Conservation (phyloP, 225 moss, liverwort and hornwort genomes). For the Sphagnum contortum region DNA sequence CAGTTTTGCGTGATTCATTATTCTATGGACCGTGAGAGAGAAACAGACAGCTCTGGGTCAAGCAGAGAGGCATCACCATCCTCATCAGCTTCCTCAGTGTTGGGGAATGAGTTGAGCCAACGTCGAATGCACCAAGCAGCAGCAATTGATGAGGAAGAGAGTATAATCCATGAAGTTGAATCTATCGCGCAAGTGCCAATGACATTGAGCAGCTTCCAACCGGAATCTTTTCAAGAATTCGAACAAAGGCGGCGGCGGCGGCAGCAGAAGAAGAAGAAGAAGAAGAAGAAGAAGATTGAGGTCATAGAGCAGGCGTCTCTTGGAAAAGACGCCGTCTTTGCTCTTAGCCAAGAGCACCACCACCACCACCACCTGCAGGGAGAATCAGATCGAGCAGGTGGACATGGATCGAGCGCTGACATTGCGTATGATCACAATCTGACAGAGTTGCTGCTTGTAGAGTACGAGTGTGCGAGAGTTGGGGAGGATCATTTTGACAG, state of each 20-base stretch:
- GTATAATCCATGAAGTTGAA: neutral
- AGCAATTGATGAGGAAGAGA: neutral
- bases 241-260: too few species aligned
- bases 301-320: neutral
- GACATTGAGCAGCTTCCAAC: too few species aligned
- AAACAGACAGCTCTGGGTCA: conserved; percentile 1
- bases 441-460: neutral
- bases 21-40: neutral
- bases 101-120: neutral
- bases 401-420: neutral
- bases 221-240: too few species aligned
- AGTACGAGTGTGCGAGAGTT: neutral
- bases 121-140: too few species aligned
- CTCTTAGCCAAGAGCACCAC: neutral
- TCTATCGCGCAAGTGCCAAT: neutral
- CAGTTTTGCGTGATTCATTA: too few species aligned
- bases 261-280: neutral
- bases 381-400: neutral
- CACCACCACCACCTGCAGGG: neutral
- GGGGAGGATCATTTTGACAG: neutral
- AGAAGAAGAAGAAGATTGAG: conserved; percentile 4
- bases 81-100: neutral
- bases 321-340: conserved; percentile 9
- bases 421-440: neutral
- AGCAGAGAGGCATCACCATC: neutral